Evolutionary conservation across 2,329 filamentous ascomycete genomes (phyloP), one percentile per base, ranked within the genome.

Genomic region (Cadophora sp.): DNA sequence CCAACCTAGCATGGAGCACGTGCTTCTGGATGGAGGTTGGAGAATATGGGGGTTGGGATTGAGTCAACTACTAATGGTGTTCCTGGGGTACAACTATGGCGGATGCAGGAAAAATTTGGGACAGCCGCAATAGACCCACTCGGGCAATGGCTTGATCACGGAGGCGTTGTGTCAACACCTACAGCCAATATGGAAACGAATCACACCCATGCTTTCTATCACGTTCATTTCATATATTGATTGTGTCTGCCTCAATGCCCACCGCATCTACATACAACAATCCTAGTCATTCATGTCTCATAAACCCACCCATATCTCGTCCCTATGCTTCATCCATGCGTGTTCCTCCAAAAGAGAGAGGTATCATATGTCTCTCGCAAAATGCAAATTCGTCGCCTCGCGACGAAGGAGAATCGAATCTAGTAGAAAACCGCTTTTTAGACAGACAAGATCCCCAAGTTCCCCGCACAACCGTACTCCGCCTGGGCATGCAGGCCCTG

Each of bases 341-440:
- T 59, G 48, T 66, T 62, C 55, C 59, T 59, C 58, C 65, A 53
- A 66, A 66, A 63, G 41, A 53, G 65, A 70, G 66, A 70, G 70
- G 69, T 70, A 72, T 72, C 70, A 68, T 70, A 64, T 65, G 30
- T 67, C 62, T 66, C 59, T 62, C 65, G 59, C 62, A 67, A 55
- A 73, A 69, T 70, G 70, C 66, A 70, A 59, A 68, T 73, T 65
- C 72, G 70, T 74, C 66, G 67, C 24, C 68, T 71, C 62, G 68
- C 71, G 69, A 74, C 68, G 64, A 70, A 55, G 62, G 60, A 72
- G 68, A 73, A 73, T 50, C 66, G 65, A 74, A 71, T 74, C 74
- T 75, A 76, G 70, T 70, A 66, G 69, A 65, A 72, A 73, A 68
- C 65, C 69, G 70, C 65, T 73, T 76, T 76, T 76, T 71, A 71